phyloP scores from a whole-genome alignment of 177 flowering plant species.

The Tripterygium wilfordii region DNA sequence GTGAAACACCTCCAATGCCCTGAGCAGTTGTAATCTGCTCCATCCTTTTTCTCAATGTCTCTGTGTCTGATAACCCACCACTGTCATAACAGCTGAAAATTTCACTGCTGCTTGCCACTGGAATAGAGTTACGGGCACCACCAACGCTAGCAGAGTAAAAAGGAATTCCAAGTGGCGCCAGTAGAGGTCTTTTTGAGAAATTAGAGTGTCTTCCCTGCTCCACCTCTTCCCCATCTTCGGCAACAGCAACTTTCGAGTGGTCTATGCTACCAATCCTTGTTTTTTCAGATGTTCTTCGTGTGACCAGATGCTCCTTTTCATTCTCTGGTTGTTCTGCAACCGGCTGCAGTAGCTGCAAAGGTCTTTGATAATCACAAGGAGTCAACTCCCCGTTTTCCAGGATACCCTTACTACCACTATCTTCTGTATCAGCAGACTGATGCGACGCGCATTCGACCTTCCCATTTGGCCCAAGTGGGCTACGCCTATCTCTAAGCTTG shows the following conservation, averaged over 20 bases:
- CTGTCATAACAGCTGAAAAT: conserved; percentile 31
- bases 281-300: conserved; percentile 24
- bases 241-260: conserved; percentile 17
- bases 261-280: conserved; percentile 37
- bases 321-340: conserved; percentile 50
- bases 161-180: conserved; percentile 93
- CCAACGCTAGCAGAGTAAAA: conserved; percentile 76
- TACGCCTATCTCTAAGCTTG: conserved; percentile 56
- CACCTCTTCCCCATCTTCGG: conserved; percentile 49
- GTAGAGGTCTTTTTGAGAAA: conserved; percentile 44
- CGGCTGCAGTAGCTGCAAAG: conserved; percentile 49
- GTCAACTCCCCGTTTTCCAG: conserved; percentile 65
- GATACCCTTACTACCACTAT: conserved; percentile 28
- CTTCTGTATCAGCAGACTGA: conserved; percentile 27
- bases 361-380: conserved; percentile 56
- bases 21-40: conserved; percentile 72
- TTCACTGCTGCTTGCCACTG: conserved; percentile 33
- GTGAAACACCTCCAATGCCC: conserved; percentile 80
- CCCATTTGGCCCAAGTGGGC: conserved; percentile 76
- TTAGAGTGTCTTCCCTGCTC: conserved; percentile 26
- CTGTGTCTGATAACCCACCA: conserved; percentile 59
- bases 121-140: conserved; percentile 62
- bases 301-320: conserved; percentile 35
- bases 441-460: conserved; percentile 50
- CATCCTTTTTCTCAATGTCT: conserved; percentile 70